phyloP scores from a whole-genome alignment of 768 basidiomycete genomes.

The Lactifluus volemus region DNA sequence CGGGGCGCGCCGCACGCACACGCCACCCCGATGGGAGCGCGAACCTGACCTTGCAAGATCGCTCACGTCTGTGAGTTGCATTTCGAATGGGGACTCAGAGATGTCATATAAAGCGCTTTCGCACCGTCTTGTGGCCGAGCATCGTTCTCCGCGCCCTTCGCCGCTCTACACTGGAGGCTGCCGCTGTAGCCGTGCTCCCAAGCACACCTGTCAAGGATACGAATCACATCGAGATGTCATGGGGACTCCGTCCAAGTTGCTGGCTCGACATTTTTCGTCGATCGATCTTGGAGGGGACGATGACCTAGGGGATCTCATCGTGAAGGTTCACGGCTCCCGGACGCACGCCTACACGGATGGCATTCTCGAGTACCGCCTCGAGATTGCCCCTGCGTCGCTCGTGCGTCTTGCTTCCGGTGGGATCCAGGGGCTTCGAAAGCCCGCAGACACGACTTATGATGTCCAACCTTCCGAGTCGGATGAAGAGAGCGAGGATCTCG shows the following conservation, averaged over 20 bases:
- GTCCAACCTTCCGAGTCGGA: conserved; percentile 29
- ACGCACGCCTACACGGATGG: conserved; percentile 63
- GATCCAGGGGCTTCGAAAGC: conserved; percentile 50
- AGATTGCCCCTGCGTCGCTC: conserved; percentile 59
- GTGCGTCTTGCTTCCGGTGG: conserved; percentile 59
- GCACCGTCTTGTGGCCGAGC: conserved; percentile 74
- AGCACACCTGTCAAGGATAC: conserved; percentile 4
- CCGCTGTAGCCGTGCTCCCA: conserved; percentile 25
- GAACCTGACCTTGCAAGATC: conserved; percentile 64
- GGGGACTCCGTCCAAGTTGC: conserved; percentile 44
- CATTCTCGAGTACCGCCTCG: conserved; percentile 71
- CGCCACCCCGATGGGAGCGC: conserved; percentile 30
- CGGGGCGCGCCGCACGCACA: conserved; percentile 33
- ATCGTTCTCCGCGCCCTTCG: conserved; percentile 63
- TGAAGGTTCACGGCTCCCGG: conserved; percentile 59
- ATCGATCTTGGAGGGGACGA: conserved; percentile 32
- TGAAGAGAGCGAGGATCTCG: conserved; percentile 39
- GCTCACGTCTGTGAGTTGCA: conserved; percentile 77
- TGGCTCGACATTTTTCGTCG: conserved; percentile 47
- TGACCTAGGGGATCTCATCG: conserved; percentile 38
- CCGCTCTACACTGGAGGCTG: conserved; percentile 39
- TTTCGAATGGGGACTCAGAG: conserved; percentile 89
- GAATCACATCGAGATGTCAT: background rate
- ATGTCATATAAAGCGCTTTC: conserved; percentile 78
- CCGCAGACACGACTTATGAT: conserved; percentile 21